These are phyloP conservation scores for Microdochium nivale DNA, from an alignment of 2,329 filamentous ascomycete genomes.

Conservation along the genomic window DNA sequence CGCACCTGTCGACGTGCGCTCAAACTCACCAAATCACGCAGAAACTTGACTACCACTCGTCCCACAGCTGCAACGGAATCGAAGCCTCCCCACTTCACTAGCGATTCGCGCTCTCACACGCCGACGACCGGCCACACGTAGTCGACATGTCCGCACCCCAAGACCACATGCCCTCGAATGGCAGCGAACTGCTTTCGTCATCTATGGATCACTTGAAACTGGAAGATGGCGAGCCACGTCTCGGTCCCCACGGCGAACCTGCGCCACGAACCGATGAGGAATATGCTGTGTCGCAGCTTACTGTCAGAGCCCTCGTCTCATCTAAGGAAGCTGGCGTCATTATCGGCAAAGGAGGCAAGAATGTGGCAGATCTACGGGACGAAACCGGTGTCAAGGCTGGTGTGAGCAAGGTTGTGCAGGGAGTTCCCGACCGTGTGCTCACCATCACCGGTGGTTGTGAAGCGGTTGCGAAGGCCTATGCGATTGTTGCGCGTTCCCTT, in stretches of 20 bases:
- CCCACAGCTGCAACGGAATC: background rate
- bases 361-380: conserved; percentile 92
- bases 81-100: background rate
- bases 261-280: conserved; percentile 92
- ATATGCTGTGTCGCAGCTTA: conserved; percentile 86
- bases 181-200: conserved; percentile 53
- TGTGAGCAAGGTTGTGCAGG: conserved; percentile 96
- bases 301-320: conserved; percentile 92
- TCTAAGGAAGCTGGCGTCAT: conserved; percentile 99
- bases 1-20: background rate
- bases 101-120: background rate
- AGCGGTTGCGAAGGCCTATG: conserved; percentile 84
- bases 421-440: conserved; percentile 92
- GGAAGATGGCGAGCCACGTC: conserved; percentile 48
- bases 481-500: conserved; percentile 83
- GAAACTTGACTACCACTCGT: background rate
- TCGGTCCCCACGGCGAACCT: conserved; percentile 67
- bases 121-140: conserved; percentile 5
- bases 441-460: conserved; percentile 89
- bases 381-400: conserved; percentile 97
- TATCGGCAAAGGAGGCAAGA: conserved; percentile 97
- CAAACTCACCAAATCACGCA: background rate
- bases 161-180: conserved; percentile 46
- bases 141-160: conserved; percentile 54
- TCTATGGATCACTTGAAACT: conserved; percentile 58